Evolutionary conservation across 495 filamentous ascomycete genomes (phyloP), one percentile per base, ranked within the genome.

Genomic region (Penicillium crystallinum): DNA sequence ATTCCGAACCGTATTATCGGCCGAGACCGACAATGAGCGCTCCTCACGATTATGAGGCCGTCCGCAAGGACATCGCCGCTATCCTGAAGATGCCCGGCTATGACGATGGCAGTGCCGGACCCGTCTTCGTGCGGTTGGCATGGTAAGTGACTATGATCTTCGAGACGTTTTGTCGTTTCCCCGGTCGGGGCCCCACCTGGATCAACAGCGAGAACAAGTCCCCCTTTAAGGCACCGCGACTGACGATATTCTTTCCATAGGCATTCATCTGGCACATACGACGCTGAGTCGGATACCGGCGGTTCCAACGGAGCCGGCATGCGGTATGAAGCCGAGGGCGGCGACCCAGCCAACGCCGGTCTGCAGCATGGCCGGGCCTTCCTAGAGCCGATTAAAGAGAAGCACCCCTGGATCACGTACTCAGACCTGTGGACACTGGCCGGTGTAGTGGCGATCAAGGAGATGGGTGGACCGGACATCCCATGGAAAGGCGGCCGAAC

Each of bases 221-320:
- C 12, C 19, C 5, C 10, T 10, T 27, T 15, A 41, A 15, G 18
- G 41, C 46, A 52, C 57, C 46, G 18, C 25, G n/a, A 37, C 40
- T 50, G 61, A 56, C 54, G 21, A 30, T 41, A 39, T 8, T 36
- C 15, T 52, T 27, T 19, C 38, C 7, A 25, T 47, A 79, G 77
- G 77, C 81, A 85, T 68, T 78, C 78, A 35, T 64, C 82, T 0
- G 81, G 82, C 12, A 84, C 81, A 0, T 84, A 85, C 64, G 77
- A 81, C 61, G 66, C 69, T 19, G 70, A 72, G 34, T 75, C 78
- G 33, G 75, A 81, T 61, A 84, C 81, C 1, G 82, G 82, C 31
- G 81, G 82, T 19, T 81, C 77, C 8, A 84, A 84, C 56, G 81
- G 82, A 53, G 81, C 82, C 1, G 81, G 81, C 31, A 85, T 83